Conservation (phyloP, 106 monocot genomes). For the Dioscorea alata region DNA sequence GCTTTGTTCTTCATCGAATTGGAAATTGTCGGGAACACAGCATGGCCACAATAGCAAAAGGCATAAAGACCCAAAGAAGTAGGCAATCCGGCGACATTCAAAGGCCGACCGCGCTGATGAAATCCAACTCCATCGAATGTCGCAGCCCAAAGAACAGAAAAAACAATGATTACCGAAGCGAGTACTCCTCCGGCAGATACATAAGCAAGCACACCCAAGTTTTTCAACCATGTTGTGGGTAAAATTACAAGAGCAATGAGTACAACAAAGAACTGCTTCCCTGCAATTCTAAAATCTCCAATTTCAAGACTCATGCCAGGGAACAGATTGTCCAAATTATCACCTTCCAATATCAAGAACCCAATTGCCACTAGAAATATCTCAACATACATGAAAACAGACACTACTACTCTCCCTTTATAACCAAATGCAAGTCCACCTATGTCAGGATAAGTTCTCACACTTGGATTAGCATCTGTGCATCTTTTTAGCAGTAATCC, state of each 20-base stretch:
- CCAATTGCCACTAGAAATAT: conserved; percentile 26
- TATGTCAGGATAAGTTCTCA: conserved; percentile 24
- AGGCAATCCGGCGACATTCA: conserved; percentile 18
- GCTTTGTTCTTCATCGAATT: conserved; percentile 26
- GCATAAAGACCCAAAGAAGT: conserved; percentile 24
- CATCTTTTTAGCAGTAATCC: conserved; percentile 28
- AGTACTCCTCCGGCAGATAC: conserved; percentile 27
- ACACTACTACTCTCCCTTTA: conserved; percentile 12
- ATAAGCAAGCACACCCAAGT: conserved; percentile 21
- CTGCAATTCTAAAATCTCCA: conserved; percentile 1
- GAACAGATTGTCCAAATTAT: conserved; percentile 32
- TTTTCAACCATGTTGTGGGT: conserved; percentile 31
- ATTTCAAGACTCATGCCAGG: conserved; percentile 10
- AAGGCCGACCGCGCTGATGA: conserved; percentile 5
- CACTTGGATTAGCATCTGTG: conserved; percentile 6
- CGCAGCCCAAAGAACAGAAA: conserved; percentile 18
- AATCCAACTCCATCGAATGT: conserved; percentile 23
- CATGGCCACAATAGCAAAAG: conserved; percentile 37
- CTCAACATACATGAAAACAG: conserved; percentile 28
- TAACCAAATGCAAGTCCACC: conserved; percentile 27
- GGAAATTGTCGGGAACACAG: conserved; percentile 25
- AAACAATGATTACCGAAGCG: conserved; percentile 21
- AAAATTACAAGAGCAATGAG: conserved; percentile 17
- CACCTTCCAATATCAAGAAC: conserved; percentile 32
- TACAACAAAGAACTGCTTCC: conserved; percentile 19